A percentile compares a stretch with the other conserved stretches of the same genome.
These are phyloP conservation scores for Xylaria sp. DNA, from an alignment of 495 filamentous ascomycete species.

Conservation along the genomic window DNA sequence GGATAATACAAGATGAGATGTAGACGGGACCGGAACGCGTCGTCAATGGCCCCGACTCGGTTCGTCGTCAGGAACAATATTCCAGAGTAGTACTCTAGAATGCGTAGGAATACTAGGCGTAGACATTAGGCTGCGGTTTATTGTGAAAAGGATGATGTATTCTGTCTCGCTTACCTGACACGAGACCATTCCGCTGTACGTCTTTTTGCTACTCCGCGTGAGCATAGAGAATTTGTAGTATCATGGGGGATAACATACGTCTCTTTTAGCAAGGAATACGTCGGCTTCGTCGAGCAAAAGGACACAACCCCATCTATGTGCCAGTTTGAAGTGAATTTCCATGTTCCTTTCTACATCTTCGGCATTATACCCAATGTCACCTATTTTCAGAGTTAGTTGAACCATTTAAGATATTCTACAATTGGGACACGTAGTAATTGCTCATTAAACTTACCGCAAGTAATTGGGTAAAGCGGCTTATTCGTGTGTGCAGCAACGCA, in stretches of 20 bases:
- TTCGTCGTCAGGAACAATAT: not conserved
- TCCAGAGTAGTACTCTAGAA: not conserved
- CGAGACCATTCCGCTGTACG: not conserved
- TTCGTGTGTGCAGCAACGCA: not conserved
- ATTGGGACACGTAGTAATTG: not conserved
- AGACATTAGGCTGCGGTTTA: not conserved
- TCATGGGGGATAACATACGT: not conserved
- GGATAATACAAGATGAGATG: conserved; percentile 2
- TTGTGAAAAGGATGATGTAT: not conserved
- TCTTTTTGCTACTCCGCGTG: not conserved
- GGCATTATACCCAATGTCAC: conserved; percentile 1
- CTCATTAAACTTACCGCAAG: not conserved
- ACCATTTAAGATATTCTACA: not conserved
- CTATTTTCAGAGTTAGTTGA: not conserved
- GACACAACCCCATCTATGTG: conserved; percentile 1
- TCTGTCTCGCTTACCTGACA: not conserved
- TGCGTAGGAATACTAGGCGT: not conserved
- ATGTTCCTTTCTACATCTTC: not conserved
- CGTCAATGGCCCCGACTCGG: not conserved
- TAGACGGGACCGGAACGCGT: not conserved
- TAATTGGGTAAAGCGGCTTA: not conserved
- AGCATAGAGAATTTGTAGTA: not conserved
- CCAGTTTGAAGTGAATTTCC: conserved; percentile 8
- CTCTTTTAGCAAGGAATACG: not conserved
- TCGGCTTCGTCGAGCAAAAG: not conserved